phyloP scores from a whole-genome alignment of 345 rosid species.

The Boechera retrofracta region DNA sequence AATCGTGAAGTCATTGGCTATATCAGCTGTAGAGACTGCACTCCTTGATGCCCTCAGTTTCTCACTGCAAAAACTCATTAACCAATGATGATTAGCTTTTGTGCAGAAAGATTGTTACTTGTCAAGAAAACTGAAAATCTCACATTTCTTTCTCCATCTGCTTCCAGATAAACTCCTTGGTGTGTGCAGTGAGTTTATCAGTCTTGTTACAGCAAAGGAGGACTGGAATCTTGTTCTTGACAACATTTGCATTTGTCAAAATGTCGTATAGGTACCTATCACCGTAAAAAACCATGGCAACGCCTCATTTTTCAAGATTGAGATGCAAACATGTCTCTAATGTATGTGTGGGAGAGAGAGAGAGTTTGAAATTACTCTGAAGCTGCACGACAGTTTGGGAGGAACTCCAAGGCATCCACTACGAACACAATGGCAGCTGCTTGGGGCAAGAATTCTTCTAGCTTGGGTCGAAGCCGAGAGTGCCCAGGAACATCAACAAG shows the following conservation, averaged over 20 bases:
- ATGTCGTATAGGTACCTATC: slow-evolving; percentile 86
- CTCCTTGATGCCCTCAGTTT: slow-evolving; percentile 58
- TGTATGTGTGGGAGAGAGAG: background rate
- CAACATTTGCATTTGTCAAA: slow-evolving; percentile 76
- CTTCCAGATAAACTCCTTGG: slow-evolving; percentile 86
- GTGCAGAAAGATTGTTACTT: background rate
- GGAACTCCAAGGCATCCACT: slow-evolving; percentile 90
- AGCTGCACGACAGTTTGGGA: slow-evolving; percentile 73
- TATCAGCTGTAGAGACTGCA: slow-evolving; percentile 80
- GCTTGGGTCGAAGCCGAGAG: slow-evolving; percentile 80
- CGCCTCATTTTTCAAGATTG: background rate
- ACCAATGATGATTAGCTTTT: background rate
- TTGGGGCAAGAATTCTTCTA: slow-evolving; percentile 79
- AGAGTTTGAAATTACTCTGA: slow-evolving; percentile 67
- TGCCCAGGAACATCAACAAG: slow-evolving; percentile 97
- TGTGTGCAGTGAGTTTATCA: slow-evolving; percentile 96
- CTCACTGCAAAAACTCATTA: slow-evolving; percentile 26
- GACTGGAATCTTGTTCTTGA: slow-evolving; percentile 78
- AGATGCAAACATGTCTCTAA: slow-evolving; percentile 12
- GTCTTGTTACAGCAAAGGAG: slow-evolving; percentile 93
- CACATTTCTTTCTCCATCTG: slow-evolving; percentile 99
- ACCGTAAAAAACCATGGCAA: slow-evolving; percentile 21
- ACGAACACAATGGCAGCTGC: slow-evolving; percentile 89
- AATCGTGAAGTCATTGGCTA: slow-evolving; percentile 75
- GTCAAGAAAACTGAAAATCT: slow-evolving; percentile 19